Base-by-base conservation (phyloP, 2,329 filamentous ascomycete genomes). In the Diaporthe nobilis region DNA sequence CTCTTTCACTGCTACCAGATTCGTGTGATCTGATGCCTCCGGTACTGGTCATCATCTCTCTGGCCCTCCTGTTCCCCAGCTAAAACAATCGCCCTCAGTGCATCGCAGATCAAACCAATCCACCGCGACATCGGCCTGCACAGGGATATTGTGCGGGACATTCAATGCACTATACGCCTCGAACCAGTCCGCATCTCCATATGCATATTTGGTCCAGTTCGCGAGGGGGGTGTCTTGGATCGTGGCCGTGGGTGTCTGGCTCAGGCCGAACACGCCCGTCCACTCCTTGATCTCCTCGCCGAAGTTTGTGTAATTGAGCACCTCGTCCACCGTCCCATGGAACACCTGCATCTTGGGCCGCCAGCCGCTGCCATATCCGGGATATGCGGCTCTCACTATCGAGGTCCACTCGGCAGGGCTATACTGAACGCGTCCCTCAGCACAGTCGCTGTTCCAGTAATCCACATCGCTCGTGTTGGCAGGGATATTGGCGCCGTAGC, bases 281-380 rank as follows among this genome's bases (percentile, higher is more conserved):
- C 89, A 90, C 80, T 89, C 81, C 82, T 90, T 90, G 75, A 89
- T 83, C 77, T 87, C 87, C 82, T 92, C 90, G 7, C 85, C 81
- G 77, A 89, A 90, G 80, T 91, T 90, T 68, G 84, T 83, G 37
- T 88, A 89, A 57, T 86, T 84, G 1, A 92, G 82, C 6, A 86
- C 86, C 44, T 86, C 84, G 77, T 92, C 90, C 0, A 77, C 80
- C 5, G 86, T 88, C 13, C 90, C 90, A 79, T 92, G 90, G 81
- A 89, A 89, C 55, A 92, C 84, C 81, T 91, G 89, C 83, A 92
- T 85, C 79, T 88, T 88, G 0, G 90, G 90, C 17, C 89, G 82
- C 68, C 86, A 83, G 0, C 89, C 88, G 22, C 57, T 73, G 2
- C 80, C 83, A 78, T 91, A 91, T 0, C 83, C 85, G 0, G 88